Conservation (phyloP, 2,329 filamentous ascomycete genomes). For the Aspergillus awamori region DNA sequence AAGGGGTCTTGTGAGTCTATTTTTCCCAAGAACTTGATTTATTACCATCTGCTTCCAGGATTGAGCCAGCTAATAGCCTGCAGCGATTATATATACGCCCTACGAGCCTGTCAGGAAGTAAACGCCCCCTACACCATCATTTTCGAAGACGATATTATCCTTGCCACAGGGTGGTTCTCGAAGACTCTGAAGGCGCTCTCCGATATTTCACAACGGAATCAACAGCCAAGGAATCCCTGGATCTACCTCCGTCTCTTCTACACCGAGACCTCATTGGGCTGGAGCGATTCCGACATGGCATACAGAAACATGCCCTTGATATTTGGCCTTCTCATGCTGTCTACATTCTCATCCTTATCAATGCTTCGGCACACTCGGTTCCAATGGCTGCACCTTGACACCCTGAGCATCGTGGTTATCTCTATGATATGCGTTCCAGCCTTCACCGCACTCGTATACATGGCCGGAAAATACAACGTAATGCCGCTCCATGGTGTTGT, state of each 20-base stretch:
- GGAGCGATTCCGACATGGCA: conserved; percentile 27
- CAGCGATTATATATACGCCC: conserved; percentile 36
- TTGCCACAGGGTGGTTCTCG: conserved; percentile 41
- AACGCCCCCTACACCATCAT: conserved; percentile 38
- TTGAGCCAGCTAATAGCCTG: background rate
- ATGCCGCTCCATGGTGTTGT: conserved; percentile 27
- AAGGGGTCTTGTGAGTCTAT: conserved; percentile 35
- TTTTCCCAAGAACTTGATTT: background rate
- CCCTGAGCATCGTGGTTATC: conserved; percentile 22
- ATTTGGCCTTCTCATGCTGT: conserved; percentile 21
- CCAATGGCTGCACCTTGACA: conserved; percentile 17
- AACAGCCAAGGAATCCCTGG: conserved; percentile 20
- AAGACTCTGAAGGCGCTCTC: conserved; percentile 31
- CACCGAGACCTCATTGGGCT: conserved; percentile 34
- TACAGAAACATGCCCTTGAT: conserved; percentile 28
- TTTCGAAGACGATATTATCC: conserved; percentile 43
- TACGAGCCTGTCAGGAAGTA: conserved; percentile 32
- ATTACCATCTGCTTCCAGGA: too few relatives aligned
- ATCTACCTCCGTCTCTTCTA: conserved; percentile 40
- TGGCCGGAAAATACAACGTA: conserved; percentile 32
- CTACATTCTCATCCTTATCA: conserved; percentile 11
- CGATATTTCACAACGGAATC: conserved; percentile 11
- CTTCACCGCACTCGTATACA: conserved; percentile 27
- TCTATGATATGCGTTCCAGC: conserved; percentile 26
- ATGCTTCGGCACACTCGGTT: conserved; percentile 19